Evolutionary conservation across 352 stramenopile genomes (phyloP), one percentile per base, ranked within the genome.

Genomic region (Phytopythium chamaehyphon): DNA sequence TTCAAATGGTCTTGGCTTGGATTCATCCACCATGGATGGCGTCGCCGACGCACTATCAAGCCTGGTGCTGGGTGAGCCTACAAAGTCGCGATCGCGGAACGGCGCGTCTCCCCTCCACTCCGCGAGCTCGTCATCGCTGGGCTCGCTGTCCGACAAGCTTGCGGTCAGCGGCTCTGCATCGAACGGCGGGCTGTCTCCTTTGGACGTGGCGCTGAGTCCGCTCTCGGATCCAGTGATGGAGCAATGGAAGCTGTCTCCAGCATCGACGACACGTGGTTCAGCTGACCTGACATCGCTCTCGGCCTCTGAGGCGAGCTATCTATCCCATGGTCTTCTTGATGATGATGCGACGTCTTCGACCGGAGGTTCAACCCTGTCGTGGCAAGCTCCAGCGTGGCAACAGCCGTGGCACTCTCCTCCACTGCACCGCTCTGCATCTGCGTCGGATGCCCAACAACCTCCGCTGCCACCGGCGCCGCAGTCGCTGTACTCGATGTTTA

Each of bases 201-300:
- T 89, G 14, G 66, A 77, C 12, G 71, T 75, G n/a, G 58, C 60
- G 19, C 64, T 83, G 28, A 75, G 68, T 42, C 67, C 73, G 46
- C 62, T 89, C 26, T 68, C 62, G n/a, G 78, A 89, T 33, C 76
- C 74, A 8, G 72, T 86, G 49, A 88, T 90, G 38, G 81, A 92
- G 55, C 79, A 89, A 42, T 92, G 81, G 81, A 89, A 86, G 37
- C 38, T 92, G 22, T 90, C 81, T 40, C 76, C 77, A 47, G 76
- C 69, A 14, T 60, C 63, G 21, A 51, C 45, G 10, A 60, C 70
- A 11, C 70, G 78, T 6, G 76, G 80, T 23, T 57, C 66, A 11
- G 61, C 57, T 1, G 66, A 86, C 16, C 49, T 73, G n/a, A 69
- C 80, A 26, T 64, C 73, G 36, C 47, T 80, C 2, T 74, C 64